Base-by-base conservation (phyloP, 163 green algal genomes). In the Volvox carteri region DNA sequence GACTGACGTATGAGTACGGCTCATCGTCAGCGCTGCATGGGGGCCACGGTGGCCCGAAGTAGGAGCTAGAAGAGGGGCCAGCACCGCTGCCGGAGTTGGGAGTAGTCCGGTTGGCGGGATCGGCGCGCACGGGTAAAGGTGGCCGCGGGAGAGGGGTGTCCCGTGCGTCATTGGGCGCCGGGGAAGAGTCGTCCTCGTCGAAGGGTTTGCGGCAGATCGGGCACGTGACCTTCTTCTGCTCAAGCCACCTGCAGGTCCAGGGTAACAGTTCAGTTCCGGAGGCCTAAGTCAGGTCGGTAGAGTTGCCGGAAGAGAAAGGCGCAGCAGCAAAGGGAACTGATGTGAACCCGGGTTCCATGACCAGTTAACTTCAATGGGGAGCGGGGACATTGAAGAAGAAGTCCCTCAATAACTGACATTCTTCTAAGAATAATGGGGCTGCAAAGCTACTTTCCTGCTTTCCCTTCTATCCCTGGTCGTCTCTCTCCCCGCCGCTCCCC, bases 151-250 rank as follows among this genome's bases (percentile, higher is more conserved):
- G 12, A 3, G 67, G 1, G 5, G 62, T 16, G 65, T 67, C 80
- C 42, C 25, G 41, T 33, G 67, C 46, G 81, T 41, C 33, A 46
- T 48, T n/a, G n/a, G n/a, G 21, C 33, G 39, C 16, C 23, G 68
- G 50, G 9, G 67, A 48, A 1, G 48, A 1, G 33, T 84, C 68
- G 11, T 81, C 68, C 25, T 89, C 84, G 70, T 89, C 84, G 28
- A 89, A 74, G 70, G 84, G 84, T 19, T 60, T 60, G 84, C 84
- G 84, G 84, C 84, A 89, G 35, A 89, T 83, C 68, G 84, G 84
- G 50, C 84, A 89, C 2, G 70, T 84, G 23, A 89, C 52, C 70
- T 89, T 89, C 84, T 89, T 89, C 39, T 81, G 68, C 18, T 89
- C 84, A 41, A 89, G 70, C 84, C 84, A 89, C 23, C 84, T 89